A percentile compares a stretch with the other conserved stretches of the same genome.
Evolutionary conservation across 768 basidiomycete genomes (phyloP).

Genomic region (Artomyces pyxidatus): DNA sequence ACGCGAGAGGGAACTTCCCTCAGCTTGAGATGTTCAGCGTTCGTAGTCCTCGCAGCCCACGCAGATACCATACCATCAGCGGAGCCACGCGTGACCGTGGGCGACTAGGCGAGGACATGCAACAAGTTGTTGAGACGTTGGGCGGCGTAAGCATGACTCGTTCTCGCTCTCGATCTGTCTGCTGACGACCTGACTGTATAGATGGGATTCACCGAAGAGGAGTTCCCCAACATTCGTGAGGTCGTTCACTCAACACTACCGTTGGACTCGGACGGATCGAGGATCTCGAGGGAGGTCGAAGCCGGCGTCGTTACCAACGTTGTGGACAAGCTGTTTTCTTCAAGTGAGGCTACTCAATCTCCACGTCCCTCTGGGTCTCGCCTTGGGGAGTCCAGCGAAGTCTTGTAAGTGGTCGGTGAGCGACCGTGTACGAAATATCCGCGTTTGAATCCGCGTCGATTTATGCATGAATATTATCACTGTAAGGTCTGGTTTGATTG

Average conservation of each 20-base stretch:
- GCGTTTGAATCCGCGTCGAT: no score
- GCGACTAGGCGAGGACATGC: slow-evolving; percentile 35
- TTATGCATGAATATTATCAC: no score
- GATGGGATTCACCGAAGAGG: slow-evolving; percentile 65
- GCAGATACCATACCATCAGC: slow-evolving; percentile 28
- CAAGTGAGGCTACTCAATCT: neutral
- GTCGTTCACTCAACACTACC: slow-evolving; percentile 34
- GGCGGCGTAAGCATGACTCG: slow-evolving; percentile 46
- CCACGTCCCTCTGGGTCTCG: slow-evolving; percentile 4
- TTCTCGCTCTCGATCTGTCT: neutral
- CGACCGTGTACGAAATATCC: no score
- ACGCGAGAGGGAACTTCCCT: slow-evolving; percentile 51
- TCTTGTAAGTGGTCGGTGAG: no score
- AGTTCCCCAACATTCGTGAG: slow-evolving; percentile 40
- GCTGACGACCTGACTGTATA: slow-evolving; percentile 19
- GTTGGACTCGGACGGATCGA: slow-evolving; percentile 35
- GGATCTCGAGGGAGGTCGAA: slow-evolving; percentile 46
- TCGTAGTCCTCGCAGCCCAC: slow-evolving; percentile 37
- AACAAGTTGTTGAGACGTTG: slow-evolving; percentile 23
- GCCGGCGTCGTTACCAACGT: slow-evolving; percentile 59
- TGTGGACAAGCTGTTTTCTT: slow-evolving; percentile 49
- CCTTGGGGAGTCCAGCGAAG: no score
- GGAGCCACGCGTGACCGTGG: slow-evolving; percentile 28
- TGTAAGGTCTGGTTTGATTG: no score
- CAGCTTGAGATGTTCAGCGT: slow-evolving; percentile 56